Conservation (phyloP, 148 eudicot genomes). For the Polygonum maritimum region DNA sequence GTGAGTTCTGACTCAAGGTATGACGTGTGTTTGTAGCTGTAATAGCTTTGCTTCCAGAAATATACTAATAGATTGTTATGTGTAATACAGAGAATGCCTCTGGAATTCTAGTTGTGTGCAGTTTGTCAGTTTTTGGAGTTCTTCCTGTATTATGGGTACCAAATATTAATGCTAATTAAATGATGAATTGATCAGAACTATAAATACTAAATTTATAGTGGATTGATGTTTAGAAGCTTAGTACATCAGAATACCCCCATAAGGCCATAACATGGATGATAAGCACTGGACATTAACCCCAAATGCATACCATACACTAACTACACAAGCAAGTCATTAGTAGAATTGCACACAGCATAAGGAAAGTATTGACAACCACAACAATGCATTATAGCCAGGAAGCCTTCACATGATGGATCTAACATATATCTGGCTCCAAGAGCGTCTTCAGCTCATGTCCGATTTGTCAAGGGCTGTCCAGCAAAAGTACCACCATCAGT, state of each 20-base stretch:
- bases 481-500: background rate
- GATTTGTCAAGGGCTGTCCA: conserved; percentile 59
- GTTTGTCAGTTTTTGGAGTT: background rate
- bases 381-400: background rate
- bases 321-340: background rate
- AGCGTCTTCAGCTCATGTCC: conserved; percentile 33
- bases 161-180: background rate
- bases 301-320: background rate
- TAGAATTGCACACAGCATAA: background rate
- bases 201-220: background rate
- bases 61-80: background rate
- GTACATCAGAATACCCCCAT: background rate
- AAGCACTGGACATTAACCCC: background rate
- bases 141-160: background rate
- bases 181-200: background rate
- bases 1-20: background rate
- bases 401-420: background rate
- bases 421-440: background rate
- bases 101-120: background rate
- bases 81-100: background rate
- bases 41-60: conserved; percentile 3
- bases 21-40: background rate
- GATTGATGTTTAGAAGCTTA: background rate
- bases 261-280: background rate
- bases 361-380: background rate